Base-by-base conservation (phyloP, 2,329 filamentous ascomycete genomes). In the Phaeosphaeria sp. region DNA sequence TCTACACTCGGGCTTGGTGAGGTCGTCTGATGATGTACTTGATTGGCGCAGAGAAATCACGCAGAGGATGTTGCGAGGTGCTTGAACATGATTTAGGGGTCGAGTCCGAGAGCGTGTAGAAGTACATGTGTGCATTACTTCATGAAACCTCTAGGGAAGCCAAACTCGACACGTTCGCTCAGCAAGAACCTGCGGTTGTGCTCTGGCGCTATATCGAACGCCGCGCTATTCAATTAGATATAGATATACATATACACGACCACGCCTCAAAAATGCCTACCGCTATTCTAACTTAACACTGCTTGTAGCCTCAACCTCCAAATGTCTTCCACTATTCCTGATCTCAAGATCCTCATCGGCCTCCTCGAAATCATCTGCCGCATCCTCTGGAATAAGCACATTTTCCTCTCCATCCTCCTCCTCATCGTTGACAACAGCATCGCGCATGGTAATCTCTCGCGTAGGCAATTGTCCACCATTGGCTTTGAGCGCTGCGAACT, bases 401-500 rank as follows among this genome's bases (percentile, higher is more conserved):
- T 73, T 72, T 39, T 74, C 76, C 20, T 72, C 74, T 6, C 71
- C 50, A 64, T 71, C 46, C 11, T 48, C 67, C 39, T 63, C 62
- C 15, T 63, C 67, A 2, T 70, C 68, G 10, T 36, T 36, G 11
- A 66, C 69, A 11, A 66, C 72, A n/a, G 46, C 67, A 58, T 77
- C 73, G 30, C 72, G 70, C 55, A 79, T 80, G 30, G 56, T 53
- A 9, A 69, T 65, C 54, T 78, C 74, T 23, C 74, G 70, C 15
- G 78, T 79, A 4, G 67, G 68, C 59, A 78, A 46, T 13, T 63
- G 56, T 0, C 71, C 78, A 1, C 73, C 73, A 6, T 73, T 75
- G 47, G 75, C 78, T 63, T 83, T 87, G 68, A 88, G 69, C 46
- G 82, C 82, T 69, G 87, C 84, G 1, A 89, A 77, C 76, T 89